phyloP scores from a whole-genome alignment of 495 filamentous ascomycete genomes.

The Amphirosellinia nigrospora region DNA sequence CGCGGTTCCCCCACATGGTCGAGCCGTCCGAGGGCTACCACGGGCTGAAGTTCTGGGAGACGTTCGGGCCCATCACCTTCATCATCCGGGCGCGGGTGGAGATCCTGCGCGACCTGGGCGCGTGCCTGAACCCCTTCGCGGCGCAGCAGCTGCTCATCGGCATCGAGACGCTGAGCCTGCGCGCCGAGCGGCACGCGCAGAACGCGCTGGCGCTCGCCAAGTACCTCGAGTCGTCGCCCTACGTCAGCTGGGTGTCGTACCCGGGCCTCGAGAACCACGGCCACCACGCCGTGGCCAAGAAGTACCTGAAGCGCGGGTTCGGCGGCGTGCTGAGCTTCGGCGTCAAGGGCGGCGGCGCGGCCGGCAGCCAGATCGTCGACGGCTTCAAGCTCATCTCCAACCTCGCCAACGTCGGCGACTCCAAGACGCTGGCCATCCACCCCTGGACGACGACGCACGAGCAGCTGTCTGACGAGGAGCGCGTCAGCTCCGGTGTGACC shows the following conservation, averaged over 20 bases:
- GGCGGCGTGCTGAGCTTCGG: conserved; percentile 94
- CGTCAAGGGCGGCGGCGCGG: conserved; percentile 83
- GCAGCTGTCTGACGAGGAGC: conserved; percentile 87
- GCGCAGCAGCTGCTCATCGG: conserved; percentile 94
- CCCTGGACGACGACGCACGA: conserved; percentile 97
- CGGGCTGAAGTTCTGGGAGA: conserved; percentile 96
- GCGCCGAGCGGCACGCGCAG: conserved; percentile 84
- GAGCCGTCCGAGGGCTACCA: conserved; percentile 95
- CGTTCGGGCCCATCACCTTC: conserved; percentile 85
- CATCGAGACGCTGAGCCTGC: conserved; percentile 86
- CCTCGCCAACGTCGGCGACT: conserved; percentile 78
- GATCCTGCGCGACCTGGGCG: conserved; percentile 87
- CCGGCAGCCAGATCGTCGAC: conserved; percentile 88
- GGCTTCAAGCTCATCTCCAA: conserved; percentile 95
- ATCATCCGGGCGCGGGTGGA: conserved; percentile 78
- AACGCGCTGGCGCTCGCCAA: conserved; percentile 83
- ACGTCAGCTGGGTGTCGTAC: conserved; percentile 94
- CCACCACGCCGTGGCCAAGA: conserved; percentile 82
- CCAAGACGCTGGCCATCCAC: conserved; percentile 95
- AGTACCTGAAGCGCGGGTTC: conserved; percentile 85
- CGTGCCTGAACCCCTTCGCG: conserved; percentile 86
- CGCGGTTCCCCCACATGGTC: conserved; percentile 91
- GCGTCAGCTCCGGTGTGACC: conserved; percentile 78
- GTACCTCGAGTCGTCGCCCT: conserved; percentile 82
- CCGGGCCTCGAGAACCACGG: conserved; percentile 84